A percentile compares a stretch with the other conserved stretches of the same genome.
Evolutionary conservation across 441 rosid genomes (phyloP).

Genomic region (Kokia cookei): DNA sequence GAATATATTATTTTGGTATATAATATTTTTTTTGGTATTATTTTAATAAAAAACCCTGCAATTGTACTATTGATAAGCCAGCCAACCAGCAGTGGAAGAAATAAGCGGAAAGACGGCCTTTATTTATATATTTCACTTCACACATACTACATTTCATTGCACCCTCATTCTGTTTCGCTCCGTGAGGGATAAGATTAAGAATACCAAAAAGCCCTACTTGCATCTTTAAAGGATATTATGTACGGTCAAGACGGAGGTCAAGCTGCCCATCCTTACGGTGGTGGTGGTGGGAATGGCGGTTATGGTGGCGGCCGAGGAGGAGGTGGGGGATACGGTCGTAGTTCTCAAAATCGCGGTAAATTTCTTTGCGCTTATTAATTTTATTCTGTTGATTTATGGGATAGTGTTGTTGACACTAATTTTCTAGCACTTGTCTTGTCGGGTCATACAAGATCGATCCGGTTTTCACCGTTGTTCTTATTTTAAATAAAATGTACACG

Average conservation of each 20-base stretch:
- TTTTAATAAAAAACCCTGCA: too few species aligned
- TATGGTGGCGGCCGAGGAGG: conserved; percentile 29
- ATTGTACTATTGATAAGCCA: too few species aligned
- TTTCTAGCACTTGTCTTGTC: neutral
- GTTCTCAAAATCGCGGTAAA: conserved; percentile 55
- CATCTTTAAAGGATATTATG: conserved; percentile 41
- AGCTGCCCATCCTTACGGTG: conserved; percentile 33
- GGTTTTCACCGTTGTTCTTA: conserved; percentile 8
- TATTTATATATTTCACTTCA: neutral
- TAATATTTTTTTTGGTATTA: too few species aligned
- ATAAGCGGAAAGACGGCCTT: neutral
- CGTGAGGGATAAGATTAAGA: neutral
- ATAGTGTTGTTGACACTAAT: neutral
- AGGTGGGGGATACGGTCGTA: conserved; percentile 39
- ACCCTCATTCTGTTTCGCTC: neutral
- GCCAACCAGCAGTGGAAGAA: too few species aligned
- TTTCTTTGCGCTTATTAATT: neutral
- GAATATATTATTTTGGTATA: too few species aligned
- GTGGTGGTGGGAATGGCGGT: conserved; percentile 39
- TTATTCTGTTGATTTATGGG: neutral
- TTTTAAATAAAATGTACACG: neutral
- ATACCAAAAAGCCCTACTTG: conserved; percentile 27
- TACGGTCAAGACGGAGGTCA: conserved; percentile 62
- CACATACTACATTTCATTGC: neutral
- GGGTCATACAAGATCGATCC: neutral